These are phyloP conservation scores for Rhododendron ferrugineum DNA, from an alignment of 148 eudicot genomes.

Conservation along the genomic window DNA sequence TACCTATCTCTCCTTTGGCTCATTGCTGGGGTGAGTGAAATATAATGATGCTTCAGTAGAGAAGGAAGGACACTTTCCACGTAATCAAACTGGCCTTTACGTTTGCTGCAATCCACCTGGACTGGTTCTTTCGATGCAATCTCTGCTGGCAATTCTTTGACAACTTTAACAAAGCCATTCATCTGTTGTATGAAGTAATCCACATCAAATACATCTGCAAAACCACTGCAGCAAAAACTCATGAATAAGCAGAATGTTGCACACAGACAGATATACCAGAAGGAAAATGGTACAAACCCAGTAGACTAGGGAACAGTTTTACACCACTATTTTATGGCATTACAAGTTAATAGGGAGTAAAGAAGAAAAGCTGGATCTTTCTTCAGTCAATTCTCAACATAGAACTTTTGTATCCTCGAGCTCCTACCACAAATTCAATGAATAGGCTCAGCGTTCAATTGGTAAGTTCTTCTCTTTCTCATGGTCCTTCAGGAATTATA, in stretches of 20 bases:
- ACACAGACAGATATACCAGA: not conserved
- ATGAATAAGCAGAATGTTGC: not conserved
- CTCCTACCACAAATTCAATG: not conserved
- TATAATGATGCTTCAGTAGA: slow-evolving; percentile 74
- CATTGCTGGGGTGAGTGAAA: slow-evolving; percentile 93
- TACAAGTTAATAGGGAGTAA: not conserved
- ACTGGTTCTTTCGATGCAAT: slow-evolving; percentile 74
- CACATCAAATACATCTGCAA: slow-evolving; percentile 97
- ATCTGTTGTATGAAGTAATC: slow-evolving; percentile 74
- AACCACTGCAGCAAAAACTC: slow-evolving; percentile 55
- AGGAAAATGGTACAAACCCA: not conserved
- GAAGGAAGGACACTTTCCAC: slow-evolving; percentile 81
- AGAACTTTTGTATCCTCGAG: not conserved
- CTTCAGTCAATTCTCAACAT: not conserved
- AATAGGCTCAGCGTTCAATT: not conserved
- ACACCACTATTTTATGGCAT: not conserved
- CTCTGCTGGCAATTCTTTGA: slow-evolving; percentile 72
- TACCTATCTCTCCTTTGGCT: slow-evolving; percentile 99
- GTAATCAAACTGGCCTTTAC: slow-evolving; percentile 89
- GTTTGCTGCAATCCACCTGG: slow-evolving; percentile 84
- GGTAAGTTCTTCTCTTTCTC: not conserved
- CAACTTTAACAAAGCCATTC: slow-evolving; percentile 67
- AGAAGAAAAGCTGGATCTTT: not conserved
- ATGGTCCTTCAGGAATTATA: not conserved
- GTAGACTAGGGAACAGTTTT: not conserved